Percentiles rank a stretch among this genome's conserved stretches.
These are phyloP conservation scores for Alternaria rosae DNA, from an alignment of 2,329 filamentous ascomycete species.

Conservation along the genomic window DNA sequence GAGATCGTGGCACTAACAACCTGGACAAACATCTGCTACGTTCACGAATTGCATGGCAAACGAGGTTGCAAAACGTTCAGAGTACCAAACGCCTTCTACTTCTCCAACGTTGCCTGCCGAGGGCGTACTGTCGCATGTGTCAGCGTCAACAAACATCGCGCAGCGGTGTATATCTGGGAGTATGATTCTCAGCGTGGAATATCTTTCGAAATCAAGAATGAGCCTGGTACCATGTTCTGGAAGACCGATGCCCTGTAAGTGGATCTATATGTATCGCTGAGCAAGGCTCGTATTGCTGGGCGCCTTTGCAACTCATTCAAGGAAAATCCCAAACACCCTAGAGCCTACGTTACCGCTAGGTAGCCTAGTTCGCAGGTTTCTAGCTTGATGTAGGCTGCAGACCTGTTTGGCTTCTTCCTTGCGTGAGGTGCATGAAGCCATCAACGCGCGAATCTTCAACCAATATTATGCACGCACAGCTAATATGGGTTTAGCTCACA, in stretches of 20 bases:
- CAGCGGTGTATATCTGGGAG: constrained; percentile 39
- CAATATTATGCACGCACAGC: not conserved
- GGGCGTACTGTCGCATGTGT: constrained; percentile 34
- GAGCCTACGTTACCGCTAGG: no score
- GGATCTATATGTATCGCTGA: not conserved
- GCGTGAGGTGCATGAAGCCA: no score
- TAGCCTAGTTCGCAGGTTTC: no score
- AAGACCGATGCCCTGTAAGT: not conserved
- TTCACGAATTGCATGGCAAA: constrained; percentile 23
- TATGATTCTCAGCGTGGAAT: constrained; percentile 32
- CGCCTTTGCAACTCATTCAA: no score
- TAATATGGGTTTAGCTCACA: not conserved
- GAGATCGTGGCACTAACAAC: constrained; percentile 35
- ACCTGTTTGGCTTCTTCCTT: no score
- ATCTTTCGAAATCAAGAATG: constrained; percentile 27
- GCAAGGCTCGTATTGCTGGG: not conserved
- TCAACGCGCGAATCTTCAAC: no score
- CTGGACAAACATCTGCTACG: constrained; percentile 24
- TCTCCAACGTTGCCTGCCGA: constrained; percentile 22
- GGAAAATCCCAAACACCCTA: no score
- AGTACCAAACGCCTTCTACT: constrained; percentile 12
- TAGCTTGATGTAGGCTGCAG: no score
- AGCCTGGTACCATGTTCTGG: not conserved
- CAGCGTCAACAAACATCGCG: constrained; percentile 1
- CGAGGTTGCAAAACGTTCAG: constrained; percentile 30